These are phyloP conservation scores for Salvia sclarea DNA, from an alignment of 305 asterid genomes.

Conservation along the genomic window DNA sequence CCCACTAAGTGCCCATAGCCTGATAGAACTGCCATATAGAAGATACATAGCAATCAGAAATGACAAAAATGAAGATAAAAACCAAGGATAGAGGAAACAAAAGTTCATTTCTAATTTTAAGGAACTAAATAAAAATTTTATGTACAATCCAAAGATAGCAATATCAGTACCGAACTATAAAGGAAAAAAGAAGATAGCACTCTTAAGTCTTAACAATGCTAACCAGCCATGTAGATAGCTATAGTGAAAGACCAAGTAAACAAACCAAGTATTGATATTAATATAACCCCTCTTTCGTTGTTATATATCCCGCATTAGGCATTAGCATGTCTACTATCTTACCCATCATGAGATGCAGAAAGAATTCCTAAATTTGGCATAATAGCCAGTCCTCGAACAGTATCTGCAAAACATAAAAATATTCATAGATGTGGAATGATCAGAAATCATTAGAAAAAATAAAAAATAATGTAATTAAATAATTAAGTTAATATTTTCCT, in stretches of 20 bases:
- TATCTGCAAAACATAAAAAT: conserved; percentile 52
- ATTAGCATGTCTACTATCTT: conserved; percentile 25
- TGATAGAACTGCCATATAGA: conserved; percentile 65
- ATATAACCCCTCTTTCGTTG: conserved; percentile 6
- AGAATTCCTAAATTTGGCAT: conserved; percentile 83
- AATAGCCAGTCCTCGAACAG: conserved; percentile 83
- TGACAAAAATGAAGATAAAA: background rate
- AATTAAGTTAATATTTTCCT: conserved; percentile 10
- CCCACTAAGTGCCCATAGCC: conserved; percentile 87
- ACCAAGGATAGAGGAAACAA: background rate
- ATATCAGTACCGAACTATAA: background rate
- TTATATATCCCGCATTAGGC: background rate
- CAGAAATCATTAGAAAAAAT: background rate
- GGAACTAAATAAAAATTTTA: conserved; percentile 8
- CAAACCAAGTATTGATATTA: no score
- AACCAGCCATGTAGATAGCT: no score
- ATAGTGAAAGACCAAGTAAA: no score
- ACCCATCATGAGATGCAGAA: conserved; percentile 99
- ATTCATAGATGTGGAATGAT: background rate
- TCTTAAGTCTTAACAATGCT: no score
- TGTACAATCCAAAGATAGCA: conserved; percentile 11
- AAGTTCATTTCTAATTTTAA: background rate
- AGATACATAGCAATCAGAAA: conserved; percentile 36
- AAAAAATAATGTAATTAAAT: conserved; percentile 1
- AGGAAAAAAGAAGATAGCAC: conserved; percentile 4